Evolutionary conservation across 305 asterid genomes (phyloP), one percentile per base, ranked within the genome.

Genomic region (Fraxinus latifolia): DNA sequence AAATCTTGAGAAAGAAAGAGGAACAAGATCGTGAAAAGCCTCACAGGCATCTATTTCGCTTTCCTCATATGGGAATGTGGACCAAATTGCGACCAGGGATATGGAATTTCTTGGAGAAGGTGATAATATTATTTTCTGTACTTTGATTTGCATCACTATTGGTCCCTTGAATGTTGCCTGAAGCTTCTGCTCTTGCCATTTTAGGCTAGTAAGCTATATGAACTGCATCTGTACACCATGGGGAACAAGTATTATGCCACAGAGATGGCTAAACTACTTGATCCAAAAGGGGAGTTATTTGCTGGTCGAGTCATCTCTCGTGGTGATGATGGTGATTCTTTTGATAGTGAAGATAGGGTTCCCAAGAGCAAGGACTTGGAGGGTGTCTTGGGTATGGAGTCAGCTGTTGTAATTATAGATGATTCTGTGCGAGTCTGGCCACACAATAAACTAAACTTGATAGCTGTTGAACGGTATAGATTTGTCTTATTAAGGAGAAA

Each of bases 11-110:
- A 77, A 93, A 93, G 92, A 94, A 92, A 90, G 99, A 96, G 88
- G 97, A 92, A 83, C 96, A 88, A 81, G 99, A 96, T 76, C 95
- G 97, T 27, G 97, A 92, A 80, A 96, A 93, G 89, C 87, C 93
- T 58, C 90, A 86, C 12, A 89, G 93, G 88, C 97, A 96, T 86
- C 91, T 96, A 44, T 93, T 94, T 81, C 90, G 97, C 80, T 96
- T 94, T 87, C 97, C 97, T 53, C 98, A 96, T 84, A 96, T 96
- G 99, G 90, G 88, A 79, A 96, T 96, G 99, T 96, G 99, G 99
- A 96, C 99, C 76, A 96, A 96, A 84, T 86, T 96, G 87, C 95
- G 99, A 55, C 99, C 99, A 79, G 99, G 99, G 85, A 89, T 96
- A 85, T 96, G 99, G 99, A 96, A 94, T 84, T 96, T 96, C 88